Evolutionary conservation across 2,329 filamentous ascomycete genomes (phyloP), one percentile per base, ranked within the genome.

Genomic region (Microsporum canis): DNA sequence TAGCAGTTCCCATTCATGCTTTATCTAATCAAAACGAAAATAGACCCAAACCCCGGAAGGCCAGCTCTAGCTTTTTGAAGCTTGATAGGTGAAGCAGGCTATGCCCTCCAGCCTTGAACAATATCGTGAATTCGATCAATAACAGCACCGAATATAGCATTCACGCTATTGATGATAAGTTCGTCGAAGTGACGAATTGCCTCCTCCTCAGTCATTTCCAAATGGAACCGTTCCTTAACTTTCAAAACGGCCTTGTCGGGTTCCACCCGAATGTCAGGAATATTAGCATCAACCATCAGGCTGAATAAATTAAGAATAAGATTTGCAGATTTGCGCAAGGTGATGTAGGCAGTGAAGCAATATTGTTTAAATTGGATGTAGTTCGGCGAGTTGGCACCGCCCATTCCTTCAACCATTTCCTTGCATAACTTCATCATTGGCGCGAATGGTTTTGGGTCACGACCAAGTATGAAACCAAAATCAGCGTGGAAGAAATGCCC

Each of bases 321-420:
- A 67, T 92, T 95, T 17, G 87, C 89, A 1, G 86, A 90, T 72
- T 97, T 96, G 62, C 94, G 84, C 49, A 99, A 78, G 0, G 94
- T 91, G 1, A 88, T 89, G 75, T 95, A 99, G 0, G 94, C 90
- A 2, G 95, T 88, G 75, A 96, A 96, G 72, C 91, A 96, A 74
- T 97, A 96, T 68, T 95, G 89, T 71, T 94, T 94, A 76, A 99
- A 99, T 59, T 88, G 84, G 49, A 86, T 80, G 73, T 96, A 99
- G 64, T 95, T 87, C 27, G 88, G 84, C 2, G 88, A 90, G 38
- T 82, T 81, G 5, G 86, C 82, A 10, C 94, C 94, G 45, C 95
- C 95, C 90, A 99, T 96, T 64, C 91, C 94, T 69, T 99, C 94
- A 2, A 97, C 89, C 94, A 99, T 99, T 71, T 99, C 92, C 68